Conservation (phyloP, 768 basidiomycete species). For the Panus rudis region DNA sequence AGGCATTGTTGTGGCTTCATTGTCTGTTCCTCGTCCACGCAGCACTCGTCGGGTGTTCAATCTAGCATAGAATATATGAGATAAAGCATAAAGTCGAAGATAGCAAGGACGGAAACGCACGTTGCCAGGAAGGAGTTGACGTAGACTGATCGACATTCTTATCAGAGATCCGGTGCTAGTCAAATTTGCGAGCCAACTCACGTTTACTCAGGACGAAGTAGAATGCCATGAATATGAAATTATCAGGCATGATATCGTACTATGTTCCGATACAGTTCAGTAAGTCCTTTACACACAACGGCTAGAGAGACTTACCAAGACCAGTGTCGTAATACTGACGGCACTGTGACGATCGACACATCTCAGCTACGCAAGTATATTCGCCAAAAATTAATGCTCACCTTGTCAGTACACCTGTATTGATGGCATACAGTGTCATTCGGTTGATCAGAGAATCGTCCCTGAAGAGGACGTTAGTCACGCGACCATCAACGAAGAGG, state of each 20-base stretch:
- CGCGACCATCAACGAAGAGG: background rate
- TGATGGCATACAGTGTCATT: conserved; percentile 53
- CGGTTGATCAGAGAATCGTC: conserved; percentile 50
- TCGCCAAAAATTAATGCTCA: conserved; percentile 13
- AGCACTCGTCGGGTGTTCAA: conserved; percentile 54
- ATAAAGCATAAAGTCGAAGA: conserved; percentile 1
- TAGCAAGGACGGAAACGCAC: conserved; percentile 29
- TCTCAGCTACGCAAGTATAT: conserved; percentile 1
- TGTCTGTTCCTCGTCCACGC: conserved; percentile 50
- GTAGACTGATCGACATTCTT: conserved; percentile 36
- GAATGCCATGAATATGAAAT: conserved; percentile 52
- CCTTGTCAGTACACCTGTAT: conserved; percentile 61
- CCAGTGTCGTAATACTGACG: conserved; percentile 43
- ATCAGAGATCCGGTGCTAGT: background rate
- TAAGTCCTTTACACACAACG: background rate
- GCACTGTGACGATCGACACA: conserved; percentile 25
- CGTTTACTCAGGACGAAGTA: conserved; percentile 66
- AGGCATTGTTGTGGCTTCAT: conserved; percentile 19
- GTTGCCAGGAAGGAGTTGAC: conserved; percentile 62
- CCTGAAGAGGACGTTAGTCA: conserved; percentile 22
- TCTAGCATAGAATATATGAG: conserved; percentile 27
- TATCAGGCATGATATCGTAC: conserved; percentile 49
- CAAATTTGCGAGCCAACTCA: conserved; percentile 26
- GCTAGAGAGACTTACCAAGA: conserved; percentile 38
- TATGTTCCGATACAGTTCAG: too few species aligned